These are phyloP conservation scores for Melastoma candidum DNA, from an alignment of 441 rosid species.

Conservation along the genomic window DNA sequence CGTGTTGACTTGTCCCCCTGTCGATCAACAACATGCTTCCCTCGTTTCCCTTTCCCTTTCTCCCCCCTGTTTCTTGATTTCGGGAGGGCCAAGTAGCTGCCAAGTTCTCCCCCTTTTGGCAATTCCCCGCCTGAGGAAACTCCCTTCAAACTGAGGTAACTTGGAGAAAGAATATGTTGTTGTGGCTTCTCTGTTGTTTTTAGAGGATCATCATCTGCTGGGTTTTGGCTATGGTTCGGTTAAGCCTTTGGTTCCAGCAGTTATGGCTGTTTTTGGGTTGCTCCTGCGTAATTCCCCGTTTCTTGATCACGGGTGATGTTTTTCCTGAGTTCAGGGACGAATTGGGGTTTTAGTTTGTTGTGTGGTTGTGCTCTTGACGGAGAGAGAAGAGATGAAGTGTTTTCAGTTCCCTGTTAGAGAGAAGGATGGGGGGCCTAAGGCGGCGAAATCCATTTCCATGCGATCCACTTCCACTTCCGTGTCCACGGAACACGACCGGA, in stretches of 20 bases:
- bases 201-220: no score
- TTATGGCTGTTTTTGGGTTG: no score
- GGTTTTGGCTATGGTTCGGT: no score
- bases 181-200: no score
- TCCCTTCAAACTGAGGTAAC: no score
- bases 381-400: conserved; percentile 57
- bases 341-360: background rate
- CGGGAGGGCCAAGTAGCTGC: no score
- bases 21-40: conserved; percentile 26
- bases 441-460: conserved; percentile 35
- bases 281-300: no score
- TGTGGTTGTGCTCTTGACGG: conserved; percentile 1
- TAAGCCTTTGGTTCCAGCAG: no score
- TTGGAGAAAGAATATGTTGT: no score
- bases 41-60: conserved; percentile 29
- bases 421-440: conserved; percentile 36
- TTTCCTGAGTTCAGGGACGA: background rate
- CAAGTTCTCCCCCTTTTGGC: no score
- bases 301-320: background rate
- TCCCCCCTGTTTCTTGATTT: conserved; percentile 13
- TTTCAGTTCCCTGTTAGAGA: conserved; percentile 32
- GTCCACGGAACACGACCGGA: conserved; percentile 34
- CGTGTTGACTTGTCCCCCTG: conserved; percentile 30
- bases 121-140: no score
- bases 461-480: conserved; percentile 28